A percentile compares a stretch with the other conserved stretches of the same genome.
Conservation (phyloP, 495 filamentous ascomycete genomes). For the Umbilicaria muhlenbergii region DNA sequence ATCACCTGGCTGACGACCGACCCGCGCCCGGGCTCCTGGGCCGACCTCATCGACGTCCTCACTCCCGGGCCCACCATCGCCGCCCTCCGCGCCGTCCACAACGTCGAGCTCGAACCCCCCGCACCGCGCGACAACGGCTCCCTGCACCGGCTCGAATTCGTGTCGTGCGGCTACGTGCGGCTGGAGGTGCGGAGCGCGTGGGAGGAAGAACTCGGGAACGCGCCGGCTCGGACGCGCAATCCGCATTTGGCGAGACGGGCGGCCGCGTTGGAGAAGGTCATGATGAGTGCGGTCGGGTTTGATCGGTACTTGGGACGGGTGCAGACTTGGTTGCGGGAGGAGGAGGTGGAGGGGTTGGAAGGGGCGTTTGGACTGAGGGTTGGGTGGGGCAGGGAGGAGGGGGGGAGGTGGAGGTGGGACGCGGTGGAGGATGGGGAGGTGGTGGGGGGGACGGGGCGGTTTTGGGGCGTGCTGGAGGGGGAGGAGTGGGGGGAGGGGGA, state of each 20-base stretch:
- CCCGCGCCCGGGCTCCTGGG: conserved; percentile 21
- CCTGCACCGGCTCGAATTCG: conserved; percentile 21
- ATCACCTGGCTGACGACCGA: conserved; percentile 3
- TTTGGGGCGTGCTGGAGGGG: no score
- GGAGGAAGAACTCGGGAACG: not conserved
- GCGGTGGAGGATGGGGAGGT: conserved; percentile 6
- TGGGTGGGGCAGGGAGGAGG: conserved; percentile 5
- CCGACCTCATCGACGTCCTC: conserved; percentile 23
- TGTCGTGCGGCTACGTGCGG: conserved; percentile 29
- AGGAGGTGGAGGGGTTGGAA: conserved; percentile 6
- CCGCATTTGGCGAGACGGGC: conserved; percentile 2
- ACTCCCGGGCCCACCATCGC: conserved; percentile 21
- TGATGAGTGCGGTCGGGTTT: conserved; percentile 3
- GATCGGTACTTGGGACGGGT: conserved; percentile 11
- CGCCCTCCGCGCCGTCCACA: conserved; percentile 11
- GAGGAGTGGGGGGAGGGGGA: no score
- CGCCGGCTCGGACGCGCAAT: not conserved
- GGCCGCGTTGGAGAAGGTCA: conserved; percentile 2
- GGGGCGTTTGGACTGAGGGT: conserved; percentile 7
- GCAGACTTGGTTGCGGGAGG: conserved; percentile 2
- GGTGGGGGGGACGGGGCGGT: no score
- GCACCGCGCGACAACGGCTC: not conserved
- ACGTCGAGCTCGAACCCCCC: conserved; percentile 5
- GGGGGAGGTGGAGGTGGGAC: not conserved
- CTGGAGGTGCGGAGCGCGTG: conserved; percentile 6